These are phyloP conservation scores for Plantago elongata DNA, from an alignment of 257 asterid species.

Conservation along the genomic window DNA sequence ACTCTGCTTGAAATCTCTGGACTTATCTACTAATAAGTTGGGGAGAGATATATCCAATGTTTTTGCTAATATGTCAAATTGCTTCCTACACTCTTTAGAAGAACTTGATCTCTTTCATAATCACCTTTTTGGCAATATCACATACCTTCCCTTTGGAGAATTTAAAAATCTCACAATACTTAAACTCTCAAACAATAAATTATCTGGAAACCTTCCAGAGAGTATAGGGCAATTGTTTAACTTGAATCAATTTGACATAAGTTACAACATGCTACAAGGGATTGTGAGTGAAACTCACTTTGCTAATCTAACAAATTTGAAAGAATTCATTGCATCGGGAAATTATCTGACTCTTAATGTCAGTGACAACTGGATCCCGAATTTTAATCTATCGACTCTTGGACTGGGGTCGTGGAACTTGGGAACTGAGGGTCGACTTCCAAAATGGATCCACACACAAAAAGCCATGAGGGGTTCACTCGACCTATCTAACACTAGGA, in stretches of 20 bases:
- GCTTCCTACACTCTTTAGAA: background rate
- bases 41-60: constrained; percentile 4
- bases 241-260: background rate
- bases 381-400: background rate
- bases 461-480: fast-evolving
- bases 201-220: background rate
- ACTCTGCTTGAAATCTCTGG: background rate
- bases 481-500: background rate
- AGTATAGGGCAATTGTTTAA: background rate
- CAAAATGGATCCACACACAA: background rate
- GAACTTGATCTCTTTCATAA: background rate
- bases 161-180: background rate
- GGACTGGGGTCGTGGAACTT: background rate
- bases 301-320: background rate
- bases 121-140: background rate
- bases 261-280: background rate
- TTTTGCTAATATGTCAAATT: background rate
- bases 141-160: background rate
- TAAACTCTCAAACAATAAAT: too few relatives aligned
- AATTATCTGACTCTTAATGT: background rate
- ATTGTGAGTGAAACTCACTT: constrained; percentile 1
- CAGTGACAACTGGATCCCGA: background rate
- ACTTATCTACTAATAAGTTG: background rate
- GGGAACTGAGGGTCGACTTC: background rate
- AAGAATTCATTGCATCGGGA: background rate